Base-by-base conservation (phyloP, 805 yeast genomes). In the Candida chilensis region DNA sequence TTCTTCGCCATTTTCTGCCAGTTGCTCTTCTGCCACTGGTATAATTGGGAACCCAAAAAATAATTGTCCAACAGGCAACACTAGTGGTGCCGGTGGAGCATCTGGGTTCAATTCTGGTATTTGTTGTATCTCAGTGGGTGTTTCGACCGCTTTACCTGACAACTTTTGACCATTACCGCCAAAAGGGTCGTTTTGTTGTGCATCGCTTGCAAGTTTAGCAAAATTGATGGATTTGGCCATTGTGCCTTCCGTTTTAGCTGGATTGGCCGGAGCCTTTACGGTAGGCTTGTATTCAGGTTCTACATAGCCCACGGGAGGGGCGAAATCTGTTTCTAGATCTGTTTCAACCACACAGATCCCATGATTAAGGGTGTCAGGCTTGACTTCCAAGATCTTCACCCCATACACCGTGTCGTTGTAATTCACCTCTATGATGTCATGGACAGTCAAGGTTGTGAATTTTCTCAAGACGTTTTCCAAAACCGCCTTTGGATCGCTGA, bases 221-320 rank as follows among this genome's bases (percentile, higher is more conserved):
- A 79, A 86, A 28, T 78, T 71, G 28, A 82, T 75, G 6, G 76
- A 60, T 37, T 65, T 67, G 0, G 95, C 88, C 95, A 87, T 85
- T 0, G 85, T 67, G 1, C 84, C 90, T 5, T 71, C 59, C 2
- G 68, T 66, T 4, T 60, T 66, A 8, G 61, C 52, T 18, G 67
- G 48, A 5, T 54, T 56, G 9, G 57, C 43, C 6, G 66, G 57
- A 32, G 54, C 54, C n/a, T 52, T 46, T 10, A 49, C 48, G 27
- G 57, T 53, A 13, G 74, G 73, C 33, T 57, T 64, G 38, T 62
- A 50, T 34, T 83, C 87, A 2, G 96, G 96, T 49, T 90, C 97
- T 13, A 84, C 95, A 50, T 92, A 92, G 0, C 99, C 99, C 4
- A 90, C 95, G 0, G 99, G 99, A 2, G 98, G 95, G 2, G 96